These are phyloP conservation scores for Euphorbia peplus DNA, from an alignment of 345 rosid genomes.

Conservation along the genomic window DNA sequence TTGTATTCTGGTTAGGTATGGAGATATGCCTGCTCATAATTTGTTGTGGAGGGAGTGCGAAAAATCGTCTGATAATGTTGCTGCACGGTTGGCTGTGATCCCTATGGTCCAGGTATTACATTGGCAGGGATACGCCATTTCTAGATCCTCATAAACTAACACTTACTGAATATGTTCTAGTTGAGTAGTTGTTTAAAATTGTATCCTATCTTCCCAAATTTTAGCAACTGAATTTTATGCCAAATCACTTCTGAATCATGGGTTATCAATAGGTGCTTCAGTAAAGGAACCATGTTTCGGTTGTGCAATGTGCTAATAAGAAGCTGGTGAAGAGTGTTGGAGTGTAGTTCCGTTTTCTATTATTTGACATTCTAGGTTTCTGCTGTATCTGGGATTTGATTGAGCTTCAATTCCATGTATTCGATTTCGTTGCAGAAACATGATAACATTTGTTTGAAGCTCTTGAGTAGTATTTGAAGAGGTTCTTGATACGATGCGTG, in stretches of 20 bases:
- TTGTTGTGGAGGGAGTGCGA: conserved; percentile 85
- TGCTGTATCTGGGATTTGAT: neutral
- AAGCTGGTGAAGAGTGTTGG: neutral
- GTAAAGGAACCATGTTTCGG: neutral
- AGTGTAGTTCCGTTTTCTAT: neutral
- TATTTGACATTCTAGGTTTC: neutral
- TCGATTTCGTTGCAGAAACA: neutral
- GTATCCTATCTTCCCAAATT: neutral
- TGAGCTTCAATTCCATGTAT: neutral
- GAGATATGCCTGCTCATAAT: conserved; percentile 95
- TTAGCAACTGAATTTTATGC: neutral
- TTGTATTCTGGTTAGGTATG: conserved; percentile 47
- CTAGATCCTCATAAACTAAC: neutral
- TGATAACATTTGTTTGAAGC: too few relatives aligned
- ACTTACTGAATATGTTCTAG: neutral
- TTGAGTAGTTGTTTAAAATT: neutral
- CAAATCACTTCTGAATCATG: neutral
- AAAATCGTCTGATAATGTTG: conserved; percentile 72
- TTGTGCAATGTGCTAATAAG: neutral
- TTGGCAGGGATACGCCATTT: neutral
- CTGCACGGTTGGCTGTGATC: conserved; percentile 82
- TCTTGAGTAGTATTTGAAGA: neutral
- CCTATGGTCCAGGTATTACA: conserved; percentile 64
- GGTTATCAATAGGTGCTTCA: neutral
- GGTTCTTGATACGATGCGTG: neutral